Percentiles rank a stretch among this genome's conserved stretches.
Conservation (phyloP, 2,329 filamentous ascomycete genomes). For the Trichoderma koningiopsis region DNA sequence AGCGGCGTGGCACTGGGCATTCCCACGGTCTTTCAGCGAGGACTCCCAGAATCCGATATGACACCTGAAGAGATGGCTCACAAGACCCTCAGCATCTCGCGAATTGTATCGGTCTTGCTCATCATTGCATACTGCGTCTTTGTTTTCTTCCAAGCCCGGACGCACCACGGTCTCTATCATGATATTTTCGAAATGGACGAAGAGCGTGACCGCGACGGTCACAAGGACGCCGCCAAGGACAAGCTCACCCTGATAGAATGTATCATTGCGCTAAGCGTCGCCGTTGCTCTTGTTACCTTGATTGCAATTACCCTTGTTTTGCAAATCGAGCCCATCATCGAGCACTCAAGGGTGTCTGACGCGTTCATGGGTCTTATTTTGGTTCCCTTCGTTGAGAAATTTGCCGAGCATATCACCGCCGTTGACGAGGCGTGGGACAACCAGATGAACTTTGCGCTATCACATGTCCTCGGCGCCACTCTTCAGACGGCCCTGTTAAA, state of each 20-base stretch:
- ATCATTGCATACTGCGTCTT: constrained; percentile 60
- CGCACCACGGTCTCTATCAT: constrained; percentile 76
- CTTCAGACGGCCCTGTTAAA: constrained; percentile 78
- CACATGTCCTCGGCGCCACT: constrained; percentile 71
- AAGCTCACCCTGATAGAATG: constrained; percentile 70
- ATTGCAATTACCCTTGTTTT: constrained; percentile 70
- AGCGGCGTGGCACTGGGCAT: constrained; percentile 14
- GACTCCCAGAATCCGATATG: constrained; percentile 37
- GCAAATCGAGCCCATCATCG: constrained; percentile 57
- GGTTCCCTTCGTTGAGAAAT: constrained; percentile 69
- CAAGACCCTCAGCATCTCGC: constrained; percentile 67
- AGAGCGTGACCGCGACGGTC: constrained; percentile 63
- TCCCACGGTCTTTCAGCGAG: constrained; percentile 12
- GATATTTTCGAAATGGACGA: constrained; percentile 74
- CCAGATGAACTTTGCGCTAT: constrained; percentile 67
- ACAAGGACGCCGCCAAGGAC: constrained; percentile 58
- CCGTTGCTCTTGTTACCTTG: constrained; percentile 62
- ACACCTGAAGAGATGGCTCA: constrained; percentile 45
- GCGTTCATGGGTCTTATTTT: constrained; percentile 59
- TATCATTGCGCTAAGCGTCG: constrained; percentile 58
- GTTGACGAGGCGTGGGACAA: constrained; percentile 67
- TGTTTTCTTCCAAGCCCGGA: constrained; percentile 73
- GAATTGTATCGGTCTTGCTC: constrained; percentile 61
- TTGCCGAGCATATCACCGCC: constrained; percentile 69
- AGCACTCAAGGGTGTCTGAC: constrained; percentile 36